phyloP scores from a whole-genome alignment of 257 asterid genomes.

The Scutellaria barbata region DNA sequence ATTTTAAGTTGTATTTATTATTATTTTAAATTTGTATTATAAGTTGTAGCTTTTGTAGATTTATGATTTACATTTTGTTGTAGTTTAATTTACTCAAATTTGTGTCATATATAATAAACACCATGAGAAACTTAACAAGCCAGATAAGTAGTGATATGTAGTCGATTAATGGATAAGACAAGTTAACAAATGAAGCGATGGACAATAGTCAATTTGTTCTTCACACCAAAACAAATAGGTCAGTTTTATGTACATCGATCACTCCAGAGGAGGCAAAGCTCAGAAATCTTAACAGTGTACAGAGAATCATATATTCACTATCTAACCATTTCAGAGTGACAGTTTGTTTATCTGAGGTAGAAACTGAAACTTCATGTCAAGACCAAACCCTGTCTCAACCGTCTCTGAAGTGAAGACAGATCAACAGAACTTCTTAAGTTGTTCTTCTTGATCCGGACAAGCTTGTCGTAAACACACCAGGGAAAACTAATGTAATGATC shows the following conservation, averaged over 20 bases:
- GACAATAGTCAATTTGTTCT: not conserved
- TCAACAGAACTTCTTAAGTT: conserved; percentile 30
- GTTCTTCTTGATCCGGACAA: conserved; percentile 66
- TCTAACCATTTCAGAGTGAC: not conserved
- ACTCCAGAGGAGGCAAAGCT: not conserved
- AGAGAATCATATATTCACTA: not conserved
- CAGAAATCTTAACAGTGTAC: no score
- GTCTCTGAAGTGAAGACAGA: conserved; percentile 36
- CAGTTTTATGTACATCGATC: no score
- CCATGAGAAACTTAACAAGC: no score
- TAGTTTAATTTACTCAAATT: no score
- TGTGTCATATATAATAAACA: no score
- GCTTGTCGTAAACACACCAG: conserved; percentile 81
- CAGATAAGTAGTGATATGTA: no score
- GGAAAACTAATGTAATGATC: conserved; percentile 82
- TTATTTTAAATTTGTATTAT: no score
- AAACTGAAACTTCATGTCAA: conserved; percentile 34
- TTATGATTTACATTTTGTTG: no score
- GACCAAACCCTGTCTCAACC: conserved; percentile 29
- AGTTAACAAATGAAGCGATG: no score
- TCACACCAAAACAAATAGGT: conserved; percentile 2
- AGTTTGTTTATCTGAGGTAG: not conserved
- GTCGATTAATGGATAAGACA: no score
- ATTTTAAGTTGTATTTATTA: no score
- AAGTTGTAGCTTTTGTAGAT: no score